Conservation (phyloP, 345 rosid genomes). For the Anastatica hierochuntica region DNA sequence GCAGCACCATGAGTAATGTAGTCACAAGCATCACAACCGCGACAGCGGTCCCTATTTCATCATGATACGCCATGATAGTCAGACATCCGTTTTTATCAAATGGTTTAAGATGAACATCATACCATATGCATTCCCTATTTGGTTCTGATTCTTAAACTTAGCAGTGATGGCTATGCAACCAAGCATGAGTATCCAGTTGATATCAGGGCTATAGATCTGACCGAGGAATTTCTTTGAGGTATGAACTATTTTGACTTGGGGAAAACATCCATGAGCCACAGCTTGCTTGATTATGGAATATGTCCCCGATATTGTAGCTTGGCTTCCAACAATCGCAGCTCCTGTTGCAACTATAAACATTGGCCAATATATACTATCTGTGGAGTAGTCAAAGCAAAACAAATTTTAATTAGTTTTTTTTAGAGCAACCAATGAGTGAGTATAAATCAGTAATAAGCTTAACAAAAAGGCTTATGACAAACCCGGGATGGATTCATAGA, state of each 20-base stretch:
- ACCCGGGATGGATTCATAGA: slow-evolving; percentile 90
- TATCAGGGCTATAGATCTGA: slow-evolving; percentile 65
- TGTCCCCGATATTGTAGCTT: slow-evolving; percentile 71
- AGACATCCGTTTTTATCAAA: no score
- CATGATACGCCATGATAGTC: slow-evolving; percentile 1
- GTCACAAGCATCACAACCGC: slow-evolving; percentile 70
- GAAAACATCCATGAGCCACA: slow-evolving; percentile 68
- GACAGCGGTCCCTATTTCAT: slow-evolving; percentile 59
- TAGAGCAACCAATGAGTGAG: no score
- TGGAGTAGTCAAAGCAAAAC: slow-evolving; percentile 6
- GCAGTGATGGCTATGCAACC: slow-evolving; percentile 67
- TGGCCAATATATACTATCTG: slow-evolving; percentile 67
- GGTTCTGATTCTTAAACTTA: slow-evolving; percentile 58
- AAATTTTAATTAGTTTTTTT: no score
- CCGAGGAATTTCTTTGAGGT: slow-evolving; percentile 65
- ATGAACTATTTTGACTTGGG: slow-evolving; percentile 69
- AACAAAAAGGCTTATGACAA: no score
- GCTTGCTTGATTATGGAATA: slow-evolving; percentile 78
- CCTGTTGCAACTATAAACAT: slow-evolving; percentile 57
- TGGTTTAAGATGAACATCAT: no score
- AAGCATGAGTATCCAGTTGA: slow-evolving; percentile 72
- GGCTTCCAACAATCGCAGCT: slow-evolving; percentile 72
- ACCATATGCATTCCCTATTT: slow-evolving; percentile 81
- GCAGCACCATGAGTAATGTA: slow-evolving; percentile 55
- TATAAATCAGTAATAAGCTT: neutral